Evolutionary conservation across 1,284 basidiomycete genomes (phyloP).

Genomic region (Ustilago tritici): DNA sequence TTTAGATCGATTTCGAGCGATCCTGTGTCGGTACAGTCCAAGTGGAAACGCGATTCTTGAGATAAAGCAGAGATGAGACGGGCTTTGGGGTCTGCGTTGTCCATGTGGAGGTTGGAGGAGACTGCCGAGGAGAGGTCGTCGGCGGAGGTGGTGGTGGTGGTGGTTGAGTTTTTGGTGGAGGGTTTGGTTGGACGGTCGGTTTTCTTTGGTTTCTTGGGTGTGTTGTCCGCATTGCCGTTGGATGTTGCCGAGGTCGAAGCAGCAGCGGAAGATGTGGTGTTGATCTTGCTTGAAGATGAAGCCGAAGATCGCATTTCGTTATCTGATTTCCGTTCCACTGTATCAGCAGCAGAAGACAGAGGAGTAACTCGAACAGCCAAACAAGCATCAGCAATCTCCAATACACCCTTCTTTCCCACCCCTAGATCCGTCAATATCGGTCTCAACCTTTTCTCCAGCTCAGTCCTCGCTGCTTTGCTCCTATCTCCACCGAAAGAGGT

Average conservation of each 20-base stretch:
- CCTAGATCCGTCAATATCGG: slow-evolving; percentile 58
- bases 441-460: slow-evolving; percentile 39
- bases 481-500: not conserved
- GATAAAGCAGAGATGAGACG: slow-evolving; percentile 63
- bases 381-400: slow-evolving; percentile 46
- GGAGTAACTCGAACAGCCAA: slow-evolving; percentile 5
- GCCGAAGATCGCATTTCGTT: not conserved
- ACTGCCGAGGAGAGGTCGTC: slow-evolving; percentile 19
- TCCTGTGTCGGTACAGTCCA: slow-evolving; percentile 71
- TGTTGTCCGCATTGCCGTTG: not conserved
- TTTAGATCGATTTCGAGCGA: slow-evolving; percentile 73
- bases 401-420: slow-evolving; percentile 43
- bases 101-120: slow-evolving; percentile 17
- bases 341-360: not conserved
- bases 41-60: slow-evolving; percentile 73
- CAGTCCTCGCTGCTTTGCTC: not conserved
- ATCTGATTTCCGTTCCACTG: not conserved
- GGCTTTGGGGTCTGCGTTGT: slow-evolving; percentile 31
- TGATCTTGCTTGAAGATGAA: not conserved
- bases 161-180: slow-evolving; percentile 1
- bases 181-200: slow-evolving; percentile 4
- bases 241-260: not conserved
- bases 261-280: not conserved
- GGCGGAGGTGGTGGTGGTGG: not conserved
- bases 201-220: slow-evolving; percentile 13